A percentile compares a stretch with the other conserved stretches of the same genome.
Conservation (phyloP, 2,329 filamentous ascomycete genomes). For the Penicillium sp. region DNA sequence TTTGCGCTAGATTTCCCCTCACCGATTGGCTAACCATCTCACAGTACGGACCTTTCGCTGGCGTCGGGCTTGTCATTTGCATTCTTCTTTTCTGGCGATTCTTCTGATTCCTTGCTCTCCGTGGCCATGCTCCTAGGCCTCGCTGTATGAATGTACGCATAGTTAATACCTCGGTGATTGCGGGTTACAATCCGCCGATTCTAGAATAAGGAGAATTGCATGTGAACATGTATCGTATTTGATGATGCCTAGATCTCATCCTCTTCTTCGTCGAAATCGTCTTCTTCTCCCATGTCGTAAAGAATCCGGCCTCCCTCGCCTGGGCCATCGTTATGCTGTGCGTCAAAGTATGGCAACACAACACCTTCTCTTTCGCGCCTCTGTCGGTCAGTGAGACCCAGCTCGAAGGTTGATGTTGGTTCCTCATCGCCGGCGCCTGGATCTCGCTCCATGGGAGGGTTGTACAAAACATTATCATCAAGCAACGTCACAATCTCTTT, state of each 20-base stretch:
- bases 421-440: slow-evolving; percentile 50
- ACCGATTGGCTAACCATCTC: slow-evolving; percentile 23
- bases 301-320: slow-evolving; percentile 90
- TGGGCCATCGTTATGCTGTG: slow-evolving; percentile 68
- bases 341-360: slow-evolving; percentile 93
- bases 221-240: slow-evolving; percentile 1
- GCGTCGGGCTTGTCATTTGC: slow-evolving; percentile 75
- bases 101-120: slow-evolving; percentile 55
- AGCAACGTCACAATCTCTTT: slow-evolving; percentile 61
- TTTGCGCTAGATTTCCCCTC: background rate
- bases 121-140: slow-evolving; percentile 13
- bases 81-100: slow-evolving; percentile 92
- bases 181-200: slow-evolving; percentile 30
- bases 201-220: slow-evolving; percentile 12
- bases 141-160: slow-evolving; percentile 38
- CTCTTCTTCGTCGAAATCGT: slow-evolving; percentile 95
- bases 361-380: slow-evolving; percentile 80
- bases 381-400: slow-evolving; percentile 89
- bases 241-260: slow-evolving; percentile 68
- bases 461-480: slow-evolving; percentile 73
- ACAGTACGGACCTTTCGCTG: slow-evolving; percentile 84
- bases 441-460: slow-evolving; percentile 44
- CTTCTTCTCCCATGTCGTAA: slow-evolving; percentile 95
- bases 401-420: slow-evolving; percentile 74
- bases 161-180: slow-evolving; percentile 35